Evolutionary conservation across 1,284 basidiomycete species (phyloP).

Genomic region (Tausonia pullulans): DNA sequence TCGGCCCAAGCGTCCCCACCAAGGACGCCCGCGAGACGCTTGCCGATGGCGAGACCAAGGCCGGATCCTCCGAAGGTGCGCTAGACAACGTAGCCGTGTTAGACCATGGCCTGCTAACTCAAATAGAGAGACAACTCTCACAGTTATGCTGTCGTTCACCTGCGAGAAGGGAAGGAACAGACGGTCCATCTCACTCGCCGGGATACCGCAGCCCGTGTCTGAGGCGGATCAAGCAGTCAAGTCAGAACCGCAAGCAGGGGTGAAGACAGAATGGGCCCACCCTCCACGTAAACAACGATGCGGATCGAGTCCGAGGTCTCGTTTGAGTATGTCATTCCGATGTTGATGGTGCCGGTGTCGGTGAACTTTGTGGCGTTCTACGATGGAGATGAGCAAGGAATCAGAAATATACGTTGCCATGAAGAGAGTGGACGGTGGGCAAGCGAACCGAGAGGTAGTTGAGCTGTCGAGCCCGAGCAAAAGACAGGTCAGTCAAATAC

Average conservation of each 20-base stretch:
- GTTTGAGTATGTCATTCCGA: background rate
- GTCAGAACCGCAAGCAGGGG: too few species aligned
- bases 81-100: too few species aligned
- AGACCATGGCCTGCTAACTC: too few species aligned
- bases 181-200: conserved; percentile 21
- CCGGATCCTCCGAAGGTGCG: conserved; percentile 27
- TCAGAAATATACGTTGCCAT: too few species aligned
- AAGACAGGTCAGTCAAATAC: background rate
- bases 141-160: conserved; percentile 30
- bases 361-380: conserved; percentile 10
- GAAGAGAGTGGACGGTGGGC: too few species aligned
- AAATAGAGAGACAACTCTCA: too few species aligned
- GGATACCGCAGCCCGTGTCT: background rate
- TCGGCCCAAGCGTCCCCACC: conserved; percentile 31
- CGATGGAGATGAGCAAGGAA: too few species aligned
- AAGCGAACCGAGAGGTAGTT: background rate
- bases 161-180: conserved; percentile 34
- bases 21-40: conserved; percentile 28
- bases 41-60: conserved; percentile 33
- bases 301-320: too few species aligned
- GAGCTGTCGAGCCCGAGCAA: background rate
- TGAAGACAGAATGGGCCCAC: too few species aligned
- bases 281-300: background rate
- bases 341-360: background rate
- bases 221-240: too few species aligned